These are phyloP conservation scores for Luvunga scandens DNA, from an alignment of 345 rosid genomes.

Conservation along the genomic window DNA sequence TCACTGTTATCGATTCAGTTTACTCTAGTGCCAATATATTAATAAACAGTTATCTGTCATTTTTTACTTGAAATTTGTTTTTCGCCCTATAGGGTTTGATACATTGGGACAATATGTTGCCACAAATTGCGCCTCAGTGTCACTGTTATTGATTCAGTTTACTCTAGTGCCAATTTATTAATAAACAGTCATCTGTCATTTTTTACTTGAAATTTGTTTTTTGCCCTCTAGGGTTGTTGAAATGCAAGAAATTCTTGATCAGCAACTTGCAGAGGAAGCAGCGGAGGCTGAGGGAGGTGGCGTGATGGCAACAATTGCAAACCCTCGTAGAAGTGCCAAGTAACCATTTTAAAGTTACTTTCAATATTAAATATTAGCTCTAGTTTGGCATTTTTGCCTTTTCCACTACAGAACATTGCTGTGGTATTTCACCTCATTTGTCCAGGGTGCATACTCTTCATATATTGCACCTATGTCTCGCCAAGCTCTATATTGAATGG, in stretches of 20 bases:
- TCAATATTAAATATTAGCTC: not conserved
- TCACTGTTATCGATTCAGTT: not conserved
- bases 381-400: not conserved
- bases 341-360: constrained; percentile 29
- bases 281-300: constrained; percentile 99
- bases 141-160: too few species aligned
- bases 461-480: not conserved
- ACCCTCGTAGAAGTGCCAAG: constrained; percentile 91
- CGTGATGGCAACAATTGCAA: constrained; percentile 85
- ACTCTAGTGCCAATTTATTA: too few species aligned
- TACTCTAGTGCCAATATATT: not conserved
- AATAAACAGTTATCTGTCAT: not conserved
- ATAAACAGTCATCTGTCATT: not conserved
- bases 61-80: not conserved
- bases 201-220: not conserved
- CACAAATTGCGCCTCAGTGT: too few species aligned
- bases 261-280: constrained; percentile 97
- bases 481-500: not conserved
- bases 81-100: constrained; percentile 57
- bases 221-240: constrained; percentile 77
- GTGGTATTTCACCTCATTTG: not conserved
- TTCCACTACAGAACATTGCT: not conserved
- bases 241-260: constrained; percentile 99
- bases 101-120: too few species aligned
- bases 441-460: not conserved